These are phyloP conservation scores for Nitzschia sp. DNA, from an alignment of 108 stramenopile species.

Conservation along the genomic window DNA sequence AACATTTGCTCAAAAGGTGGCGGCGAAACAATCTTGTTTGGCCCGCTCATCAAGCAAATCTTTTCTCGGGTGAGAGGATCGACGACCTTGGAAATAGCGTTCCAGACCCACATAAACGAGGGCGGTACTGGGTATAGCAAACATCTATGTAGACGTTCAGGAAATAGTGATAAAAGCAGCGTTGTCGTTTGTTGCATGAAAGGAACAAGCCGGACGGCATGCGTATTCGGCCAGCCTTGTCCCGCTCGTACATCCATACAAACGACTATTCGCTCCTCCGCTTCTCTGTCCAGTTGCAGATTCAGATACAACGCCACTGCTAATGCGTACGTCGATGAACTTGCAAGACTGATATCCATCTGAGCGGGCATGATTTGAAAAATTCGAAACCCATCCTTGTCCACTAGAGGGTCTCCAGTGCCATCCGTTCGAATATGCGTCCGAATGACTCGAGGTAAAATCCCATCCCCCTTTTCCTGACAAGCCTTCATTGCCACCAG, in stretches of 20 bases:
- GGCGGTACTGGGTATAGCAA: constrained; percentile 70
- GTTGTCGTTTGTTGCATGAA: constrained; percentile 54
- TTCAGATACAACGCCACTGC: constrained; percentile 74
- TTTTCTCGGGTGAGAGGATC: constrained; percentile 62
- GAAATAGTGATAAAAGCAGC: constrained; percentile 58
- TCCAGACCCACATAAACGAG: constrained; percentile 44
- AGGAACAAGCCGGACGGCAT: constrained; percentile 54
- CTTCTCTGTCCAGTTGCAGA: constrained; percentile 44
- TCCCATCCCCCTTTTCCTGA: constrained; percentile 20
- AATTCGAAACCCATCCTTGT: constrained; percentile 50
- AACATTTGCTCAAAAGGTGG: constrained; percentile 36
- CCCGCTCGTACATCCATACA: constrained; percentile 75
- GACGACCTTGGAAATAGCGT: constrained; percentile 50
- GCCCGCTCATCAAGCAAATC: constrained; percentile 39
- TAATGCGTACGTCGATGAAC: constrained; percentile 60
- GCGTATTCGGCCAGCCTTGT: constrained; percentile 71
- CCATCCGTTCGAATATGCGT: background rate
- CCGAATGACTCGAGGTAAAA: constrained; percentile 29
- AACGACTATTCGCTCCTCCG: constrained; percentile 53
- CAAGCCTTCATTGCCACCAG: constrained; percentile 24
- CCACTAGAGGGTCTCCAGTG: background rate
- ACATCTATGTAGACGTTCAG: constrained; percentile 63
- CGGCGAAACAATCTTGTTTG: constrained; percentile 30
- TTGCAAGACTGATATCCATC: constrained; percentile 57
- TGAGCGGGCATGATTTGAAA: constrained; percentile 66